Conservation (phyloP, 805 yeast genomes). For the Candida golubevii region DNA sequence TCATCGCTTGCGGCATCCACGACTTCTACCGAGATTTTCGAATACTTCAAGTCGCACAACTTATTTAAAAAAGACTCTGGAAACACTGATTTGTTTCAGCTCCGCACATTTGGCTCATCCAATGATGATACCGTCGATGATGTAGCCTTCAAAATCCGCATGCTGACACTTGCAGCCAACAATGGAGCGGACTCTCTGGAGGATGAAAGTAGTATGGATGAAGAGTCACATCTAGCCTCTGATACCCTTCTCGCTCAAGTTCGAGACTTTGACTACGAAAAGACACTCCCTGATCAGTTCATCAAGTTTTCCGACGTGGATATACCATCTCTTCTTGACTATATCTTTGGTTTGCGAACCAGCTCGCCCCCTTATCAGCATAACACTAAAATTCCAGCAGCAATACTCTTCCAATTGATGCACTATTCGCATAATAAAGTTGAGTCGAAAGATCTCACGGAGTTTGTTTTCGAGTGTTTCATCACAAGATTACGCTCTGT, state of each 20-base stretch:
- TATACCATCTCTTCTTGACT: constrained; percentile 47
- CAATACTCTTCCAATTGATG: constrained; percentile 64
- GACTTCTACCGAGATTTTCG: constrained; percentile 48
- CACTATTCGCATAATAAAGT: constrained; percentile 60
- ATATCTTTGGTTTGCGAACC: constrained; percentile 43
- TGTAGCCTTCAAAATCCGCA: constrained; percentile 28
- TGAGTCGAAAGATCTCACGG: constrained; percentile 52
- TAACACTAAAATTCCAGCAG: constrained; percentile 59
- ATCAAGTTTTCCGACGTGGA: constrained; percentile 58
- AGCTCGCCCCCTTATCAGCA: constrained; percentile 36
- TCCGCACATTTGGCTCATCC: constrained; percentile 13
- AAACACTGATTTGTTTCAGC: constrained; percentile 13
- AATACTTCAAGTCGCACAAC: constrained; percentile 53
- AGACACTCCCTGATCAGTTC: constrained; percentile 53
- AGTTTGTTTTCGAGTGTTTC: constrained; percentile 56
- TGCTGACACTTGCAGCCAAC: constrained; percentile 28
- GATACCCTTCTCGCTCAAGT: constrained; percentile 27
- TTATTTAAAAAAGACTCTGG: constrained; percentile 17
- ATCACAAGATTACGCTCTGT: constrained; percentile 57
- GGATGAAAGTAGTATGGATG: constrained; percentile 23
- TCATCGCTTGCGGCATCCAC: constrained; percentile 54
- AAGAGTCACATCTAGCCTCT: constrained; percentile 20
- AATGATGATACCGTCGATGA: constrained; percentile 32
- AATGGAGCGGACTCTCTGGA: constrained; percentile 20
- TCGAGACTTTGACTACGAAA: constrained; percentile 53